Conservation (phyloP, 441 rosid species). For the Pelargonium citronellum region DNA sequence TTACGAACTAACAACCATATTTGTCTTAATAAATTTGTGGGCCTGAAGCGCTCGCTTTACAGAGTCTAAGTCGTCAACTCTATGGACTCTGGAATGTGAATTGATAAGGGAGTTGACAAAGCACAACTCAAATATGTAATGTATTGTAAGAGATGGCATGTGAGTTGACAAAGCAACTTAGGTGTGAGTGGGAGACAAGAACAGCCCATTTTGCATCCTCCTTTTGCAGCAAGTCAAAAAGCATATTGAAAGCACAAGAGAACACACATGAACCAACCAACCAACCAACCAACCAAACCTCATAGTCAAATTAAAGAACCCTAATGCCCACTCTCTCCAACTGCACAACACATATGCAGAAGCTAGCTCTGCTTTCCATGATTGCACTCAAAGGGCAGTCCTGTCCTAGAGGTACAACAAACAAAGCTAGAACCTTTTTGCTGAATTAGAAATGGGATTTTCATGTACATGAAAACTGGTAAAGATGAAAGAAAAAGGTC, state of each 20-base stretch:
- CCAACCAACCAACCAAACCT: not conserved
- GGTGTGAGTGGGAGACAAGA: slow-evolving; percentile 24
- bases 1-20: no score
- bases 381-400: slow-evolving; percentile 11
- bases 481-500: not conserved
- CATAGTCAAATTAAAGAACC: not conserved
- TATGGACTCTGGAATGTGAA: no score
- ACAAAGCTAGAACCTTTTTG: not conserved
- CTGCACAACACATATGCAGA: not conserved
- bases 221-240: slow-evolving; percentile 26
- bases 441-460: not conserved
- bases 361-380: not conserved
- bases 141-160: no score
- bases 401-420: slow-evolving; percentile 1
- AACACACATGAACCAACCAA: slow-evolving; percentile 16
- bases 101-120: no score
- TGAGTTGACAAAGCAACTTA: slow-evolving; percentile 21
- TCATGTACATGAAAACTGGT: not conserved
- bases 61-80: no score
- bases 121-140: no score
- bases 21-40: not conserved
- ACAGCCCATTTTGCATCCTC: slow-evolving; percentile 17
- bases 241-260: slow-evolving; percentile 14
- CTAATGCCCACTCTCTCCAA: not conserved
- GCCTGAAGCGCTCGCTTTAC: not conserved